These are phyloP conservation scores for Acer negundo DNA, from an alignment of 345 rosid species.

Conservation along the genomic window DNA sequence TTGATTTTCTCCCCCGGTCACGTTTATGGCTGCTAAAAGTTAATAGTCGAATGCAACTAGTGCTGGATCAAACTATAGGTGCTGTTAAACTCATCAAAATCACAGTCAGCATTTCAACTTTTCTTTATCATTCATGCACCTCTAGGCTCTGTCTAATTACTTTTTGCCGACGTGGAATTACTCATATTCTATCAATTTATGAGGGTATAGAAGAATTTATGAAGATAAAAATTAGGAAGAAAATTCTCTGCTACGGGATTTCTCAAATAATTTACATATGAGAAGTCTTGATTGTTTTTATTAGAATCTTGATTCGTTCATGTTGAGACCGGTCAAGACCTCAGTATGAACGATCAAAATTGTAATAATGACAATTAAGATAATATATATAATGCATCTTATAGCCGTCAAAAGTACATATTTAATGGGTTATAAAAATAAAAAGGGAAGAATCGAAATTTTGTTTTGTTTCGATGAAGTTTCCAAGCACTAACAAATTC, in stretches of 20 bases:
- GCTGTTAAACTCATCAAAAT: not conserved
- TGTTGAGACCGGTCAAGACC: no score
- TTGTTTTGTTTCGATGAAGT: conserved; percentile 14
- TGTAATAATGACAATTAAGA: no score
- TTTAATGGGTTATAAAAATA: not conserved
- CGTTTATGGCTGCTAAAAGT: not conserved
- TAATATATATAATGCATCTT: no score
- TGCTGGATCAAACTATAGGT: not conserved
- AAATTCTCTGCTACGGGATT: no score
- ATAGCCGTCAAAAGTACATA: not conserved
- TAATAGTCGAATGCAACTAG: not conserved
- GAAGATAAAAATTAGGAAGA: no score
- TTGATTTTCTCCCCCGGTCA: not conserved
- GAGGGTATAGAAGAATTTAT: no score
- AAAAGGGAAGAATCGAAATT: not conserved
- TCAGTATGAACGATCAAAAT: no score
- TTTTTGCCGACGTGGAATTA: not conserved
- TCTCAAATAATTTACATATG: no score
- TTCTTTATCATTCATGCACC: not conserved
- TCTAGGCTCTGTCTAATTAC: not conserved
- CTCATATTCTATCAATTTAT: not conserved
- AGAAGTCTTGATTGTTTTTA: no score
- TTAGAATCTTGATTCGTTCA: no score
- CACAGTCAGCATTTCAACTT: not conserved
- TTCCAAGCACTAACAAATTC: conserved; percentile 16